Base-by-base conservation (phyloP, 2,329 filamentous ascomycete genomes). In the Zelopaecilomyces penicillatus region DNA sequence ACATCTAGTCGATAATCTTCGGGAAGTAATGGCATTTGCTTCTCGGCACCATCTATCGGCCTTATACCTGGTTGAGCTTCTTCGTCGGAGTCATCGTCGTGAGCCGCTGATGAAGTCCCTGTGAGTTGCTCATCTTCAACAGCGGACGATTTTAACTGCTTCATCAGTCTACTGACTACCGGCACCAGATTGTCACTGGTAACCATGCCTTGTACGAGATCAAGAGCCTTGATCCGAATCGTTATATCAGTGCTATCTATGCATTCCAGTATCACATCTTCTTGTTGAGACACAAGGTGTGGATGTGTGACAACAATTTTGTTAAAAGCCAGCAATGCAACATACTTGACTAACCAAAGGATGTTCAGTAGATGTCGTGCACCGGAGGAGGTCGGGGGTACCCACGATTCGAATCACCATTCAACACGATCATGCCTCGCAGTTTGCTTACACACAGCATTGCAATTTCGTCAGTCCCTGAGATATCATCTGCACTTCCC, bases 231-330 rank as follows among this genome's bases (percentile, higher is more conserved):
- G 63, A 95, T 83, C 49, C 93, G 84, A 58, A 98, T 98, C 4
- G 90, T 95, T 48, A 98, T 93, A 57, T 98, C 93, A 1, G 87
- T 75, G 62, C 95, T 95, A 62, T 97, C 93, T 55, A 98, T 87
- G 61, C 93, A 98, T 57, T 94, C 85, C 61, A 98, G 74, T 51
- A 98, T 96, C 39, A 97, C 91, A 64, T 97, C 91, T 62, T 95
- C 88, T 60, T 98, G 93, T 60, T 91, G 78, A 5, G 87, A 83
- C 29, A 98, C 93, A 30, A 98, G 76, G 60, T 83, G 82, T 3
- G 91, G 85, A 61, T 98, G 90, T 0, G 90, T 93, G 19, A 78
- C 65, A 30, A 95, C 91, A 55, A 98, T 95, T 61, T 90, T 91
- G 62, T 95, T 95, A 66, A 98, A 95, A 1, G 93, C 91, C 49